Base-by-base conservation (phyloP, 2,329 filamentous ascomycete species). In the Stenocarpella maydis region DNA sequence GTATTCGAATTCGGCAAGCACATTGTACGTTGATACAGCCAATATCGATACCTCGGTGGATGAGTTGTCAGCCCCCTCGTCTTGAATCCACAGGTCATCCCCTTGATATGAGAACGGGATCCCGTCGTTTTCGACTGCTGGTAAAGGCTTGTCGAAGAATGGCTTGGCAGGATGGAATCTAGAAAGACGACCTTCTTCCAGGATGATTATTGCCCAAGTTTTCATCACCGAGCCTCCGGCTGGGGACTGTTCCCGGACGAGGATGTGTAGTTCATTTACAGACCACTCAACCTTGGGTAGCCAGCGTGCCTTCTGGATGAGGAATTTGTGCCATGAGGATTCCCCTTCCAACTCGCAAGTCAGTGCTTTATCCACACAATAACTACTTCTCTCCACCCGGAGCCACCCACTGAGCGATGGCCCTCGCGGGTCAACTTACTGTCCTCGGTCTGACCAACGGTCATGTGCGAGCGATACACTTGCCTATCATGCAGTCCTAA, bases 391-490 rank as follows among this genome's bases (percentile, higher is more conserved):
- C 4, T 34, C 1, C 19, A 34, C 12, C 17, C 50, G 17, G 5
- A 34, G 4, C 17, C 50, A 54, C 7, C 28, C 10, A 21, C 31
- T 15, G 15, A 14, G 52, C 17, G 31, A 39, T 6, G 24, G 4
- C 21, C 14, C 19, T 34, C 6, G 21, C 9, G 6, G 24, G 1
- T 9, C 2, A 12, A 49, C 58, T 34, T 63, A 63, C 58, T 73
- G 28, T 87, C 82, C 43, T 85, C 81, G 50, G 82, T 87, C 73
- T 91, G 89, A 0, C 86, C 90, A 28, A 91, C 78, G 0, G 88
- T 91, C 77, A 92, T 77, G 75, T 91, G 89, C 74, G 83, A 80
- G 15, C 76, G 79, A 69, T 81, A 85, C 0, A 68, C 63, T 4
- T 71, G 71, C 14, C 72, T 67, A 5, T 70, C 69, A 4, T 69